These are phyloP conservation scores for Paracoccidioides lutzii DNA, from an alignment of 2,329 filamentous ascomycete genomes.

Conservation along the genomic window DNA sequence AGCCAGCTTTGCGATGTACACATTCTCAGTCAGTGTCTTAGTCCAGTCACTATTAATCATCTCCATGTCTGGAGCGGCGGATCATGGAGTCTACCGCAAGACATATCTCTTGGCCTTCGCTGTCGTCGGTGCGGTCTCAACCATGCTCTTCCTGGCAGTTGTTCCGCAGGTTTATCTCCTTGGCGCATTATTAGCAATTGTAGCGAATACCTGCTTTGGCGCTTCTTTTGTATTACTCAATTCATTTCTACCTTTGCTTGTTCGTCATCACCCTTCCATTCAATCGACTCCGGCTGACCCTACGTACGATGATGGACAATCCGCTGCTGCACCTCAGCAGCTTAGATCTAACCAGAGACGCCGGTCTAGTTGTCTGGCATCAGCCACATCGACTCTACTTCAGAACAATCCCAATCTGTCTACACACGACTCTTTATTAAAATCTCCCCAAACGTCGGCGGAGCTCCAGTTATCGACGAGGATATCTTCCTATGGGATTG, in stretches of 20 bases:
- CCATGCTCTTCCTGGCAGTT: constrained; percentile 79
- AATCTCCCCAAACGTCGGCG: constrained; percentile 30
- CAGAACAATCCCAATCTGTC: constrained; percentile 18
- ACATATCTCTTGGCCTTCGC: constrained; percentile 75
- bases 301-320: not conserved
- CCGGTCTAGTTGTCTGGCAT: not conserved
- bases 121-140: constrained; percentile 63
- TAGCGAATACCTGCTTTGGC: constrained; percentile 88
- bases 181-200: constrained; percentile 69
- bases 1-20: constrained; percentile 46
- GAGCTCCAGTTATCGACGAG: constrained; percentile 75
- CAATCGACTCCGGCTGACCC: constrained; percentile 18
- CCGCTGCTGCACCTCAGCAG: not conserved
- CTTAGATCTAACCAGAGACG: not conserved
- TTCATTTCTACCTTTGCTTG: constrained; percentile 82
- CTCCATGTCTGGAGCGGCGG: constrained; percentile 89
- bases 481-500: constrained; percentile 85
- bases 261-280: constrained; percentile 62
- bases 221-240: constrained; percentile 92
- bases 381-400: not conserved
- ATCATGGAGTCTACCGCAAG: constrained; percentile 88
- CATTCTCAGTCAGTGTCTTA: constrained; percentile 83
- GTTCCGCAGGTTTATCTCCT: constrained; percentile 63
- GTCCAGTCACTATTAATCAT: constrained; percentile 84
- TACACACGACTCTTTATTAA: not conserved